Evolutionary conservation across 2,329 filamentous ascomycete species (phyloP), one percentile per base, ranked within the genome.

Genomic region (Elsinoe necatrix): DNA sequence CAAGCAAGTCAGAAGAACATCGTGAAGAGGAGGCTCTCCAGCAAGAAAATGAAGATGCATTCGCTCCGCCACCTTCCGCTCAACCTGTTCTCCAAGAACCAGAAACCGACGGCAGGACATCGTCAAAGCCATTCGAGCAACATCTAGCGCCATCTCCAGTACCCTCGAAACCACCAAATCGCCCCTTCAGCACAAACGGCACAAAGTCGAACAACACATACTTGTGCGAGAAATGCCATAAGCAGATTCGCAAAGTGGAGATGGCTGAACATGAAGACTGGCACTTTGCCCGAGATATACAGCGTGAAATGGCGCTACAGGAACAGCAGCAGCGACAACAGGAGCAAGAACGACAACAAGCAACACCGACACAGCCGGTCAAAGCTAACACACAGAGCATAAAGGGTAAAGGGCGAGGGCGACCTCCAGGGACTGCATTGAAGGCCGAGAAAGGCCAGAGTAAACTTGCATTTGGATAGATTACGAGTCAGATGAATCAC

Each of bases 211-310:
- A 6, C 7, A 42, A 45, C 12, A 45, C 37, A 4, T 58, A 58
- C 48, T 21, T 42, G 8, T 58, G 57, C 34, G 43, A 56, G n/a
- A 42, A 54, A 23, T 56, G 54, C n/a, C 54, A 45, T 7, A 56
- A 56, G 27, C 67, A 69, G n/a, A 74, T 93, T 31, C 75, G 77
- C 11, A 74, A 77, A 37, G 67, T 74, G 23, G 80, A 85, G 57
- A 78, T 80, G 63, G 80, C 84, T 62, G 91, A 87, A 71, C 93
- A 98, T 69, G 77, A 85, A 55, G 93, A 98, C 69, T 97, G 91
- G 85, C 93, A 98, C 72, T 86, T 95, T 72, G 93, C 93, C 45
- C 89, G 87, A 72, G 87, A 92, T 63, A 77, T 98, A 27, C 85
- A 91, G 61, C 79, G 83, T 57, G 77, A 85, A 62, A 79, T 86